phyloP scores from a whole-genome alignment of 768 basidiomycete genomes.

The Leccinum arenicola region DNA sequence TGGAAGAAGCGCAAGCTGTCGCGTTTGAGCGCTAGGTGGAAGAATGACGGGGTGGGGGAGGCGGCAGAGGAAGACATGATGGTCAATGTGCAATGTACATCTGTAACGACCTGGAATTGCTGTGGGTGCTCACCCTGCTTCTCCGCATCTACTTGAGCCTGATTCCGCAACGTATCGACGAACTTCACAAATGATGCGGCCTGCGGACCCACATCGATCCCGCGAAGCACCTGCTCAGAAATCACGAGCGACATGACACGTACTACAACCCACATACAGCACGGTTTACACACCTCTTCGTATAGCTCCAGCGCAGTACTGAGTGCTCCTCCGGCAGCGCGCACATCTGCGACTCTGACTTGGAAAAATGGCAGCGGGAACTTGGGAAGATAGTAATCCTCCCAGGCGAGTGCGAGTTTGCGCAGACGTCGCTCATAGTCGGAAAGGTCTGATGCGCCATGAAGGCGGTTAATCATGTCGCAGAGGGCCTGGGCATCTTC shows the following conservation, averaged over 20 bases:
- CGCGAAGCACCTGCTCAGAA: conserved; percentile 20
- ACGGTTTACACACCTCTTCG: conserved; percentile 24
- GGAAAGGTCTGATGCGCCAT: conserved; percentile 12
- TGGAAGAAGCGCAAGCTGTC: conserved; percentile 30
- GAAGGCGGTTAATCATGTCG: conserved; percentile 15
- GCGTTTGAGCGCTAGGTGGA: conserved; percentile 15
- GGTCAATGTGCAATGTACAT: not conserved
- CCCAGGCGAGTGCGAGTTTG: conserved; percentile 29
- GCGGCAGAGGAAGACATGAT: not conserved
- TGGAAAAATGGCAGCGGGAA: conserved; percentile 31
- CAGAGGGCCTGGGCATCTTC: conserved; percentile 24
- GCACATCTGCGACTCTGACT: conserved; percentile 32
- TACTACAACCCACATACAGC: not conserved
- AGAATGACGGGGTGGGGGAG: not conserved
- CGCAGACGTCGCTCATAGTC: conserved; percentile 25
- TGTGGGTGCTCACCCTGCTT: conserved; percentile 23
- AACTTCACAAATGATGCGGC: conserved; percentile 22
- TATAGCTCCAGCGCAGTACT: conserved; percentile 29
- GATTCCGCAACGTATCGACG: conserved; percentile 24
- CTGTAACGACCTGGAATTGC: not conserved
- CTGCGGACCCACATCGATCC: conserved; percentile 18
- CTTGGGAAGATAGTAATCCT: conserved; percentile 31
- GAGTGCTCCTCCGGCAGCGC: conserved; percentile 30
- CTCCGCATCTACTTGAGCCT: conserved; percentile 25
- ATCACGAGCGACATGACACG: conserved; percentile 1